Evolutionary conservation across 202 grass and related monocot species (phyloP).

Genomic region (Schoenoplectus triqueter): DNA sequence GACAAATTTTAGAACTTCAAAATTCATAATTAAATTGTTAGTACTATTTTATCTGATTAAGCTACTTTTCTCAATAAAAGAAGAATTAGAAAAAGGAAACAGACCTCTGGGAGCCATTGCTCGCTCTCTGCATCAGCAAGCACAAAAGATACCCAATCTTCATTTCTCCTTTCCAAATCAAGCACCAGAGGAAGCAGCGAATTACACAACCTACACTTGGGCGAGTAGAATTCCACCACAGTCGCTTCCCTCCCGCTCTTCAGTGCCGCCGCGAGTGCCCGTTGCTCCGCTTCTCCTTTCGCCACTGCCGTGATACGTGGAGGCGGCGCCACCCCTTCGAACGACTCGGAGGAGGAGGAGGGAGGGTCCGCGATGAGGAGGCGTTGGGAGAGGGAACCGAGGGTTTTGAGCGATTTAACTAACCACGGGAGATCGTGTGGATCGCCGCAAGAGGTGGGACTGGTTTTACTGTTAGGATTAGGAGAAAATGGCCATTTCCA

Average conservation of each 20-base stretch:
- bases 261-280: constrained; percentile 69
- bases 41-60: not conserved
- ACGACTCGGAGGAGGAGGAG: constrained; percentile 17
- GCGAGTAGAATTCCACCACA: constrained; percentile 90
- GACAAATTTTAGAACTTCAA: not conserved
- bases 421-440: constrained; percentile 60
- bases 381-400: constrained; percentile 72
- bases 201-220: constrained; percentile 74
- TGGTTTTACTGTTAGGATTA: constrained; percentile 22
- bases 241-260: constrained; percentile 64
- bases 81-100: not conserved
- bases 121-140: constrained; percentile 91
- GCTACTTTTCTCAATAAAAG: not conserved
- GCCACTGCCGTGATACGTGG: constrained; percentile 19
- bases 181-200: constrained; percentile 68
- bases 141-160: constrained; percentile 57
- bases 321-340: not conserved
- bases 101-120: constrained; percentile 91
- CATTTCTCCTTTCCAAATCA: constrained; percentile 52
- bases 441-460: constrained; percentile 31
- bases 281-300: constrained; percentile 71
- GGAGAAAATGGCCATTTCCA: constrained; percentile 83
- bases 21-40: not conserved
- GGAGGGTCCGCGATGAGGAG: constrained; percentile 66
- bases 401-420: constrained; percentile 75